Evolutionary conservation across 2,329 filamentous ascomycete genomes (phyloP).

Genomic region (Didymella pinodella): DNA sequence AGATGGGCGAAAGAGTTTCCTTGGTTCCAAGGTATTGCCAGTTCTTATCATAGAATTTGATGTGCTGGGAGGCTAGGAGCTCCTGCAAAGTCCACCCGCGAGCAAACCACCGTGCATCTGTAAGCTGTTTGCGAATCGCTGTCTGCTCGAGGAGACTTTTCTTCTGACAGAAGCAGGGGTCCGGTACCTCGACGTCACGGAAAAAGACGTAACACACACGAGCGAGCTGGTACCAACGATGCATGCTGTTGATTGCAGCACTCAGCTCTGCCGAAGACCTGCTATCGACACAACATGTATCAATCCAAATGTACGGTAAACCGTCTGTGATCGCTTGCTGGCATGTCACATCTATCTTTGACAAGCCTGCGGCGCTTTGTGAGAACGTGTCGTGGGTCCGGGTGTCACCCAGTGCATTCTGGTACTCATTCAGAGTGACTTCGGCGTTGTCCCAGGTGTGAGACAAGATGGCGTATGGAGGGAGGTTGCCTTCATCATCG

Average conservation of each 20-base stretch:
- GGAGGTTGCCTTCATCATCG: background rate
- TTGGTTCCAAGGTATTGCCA: slow-evolving; percentile 14
- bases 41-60: slow-evolving; percentile 17
- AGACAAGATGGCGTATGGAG: background rate
- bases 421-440: no score
- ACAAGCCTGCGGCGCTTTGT: background rate
- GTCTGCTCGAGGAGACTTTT: no score
- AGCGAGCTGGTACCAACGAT: slow-evolving; percentile 14
- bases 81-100: slow-evolving; percentile 6
- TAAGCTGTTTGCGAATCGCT: background rate
- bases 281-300: slow-evolving; percentile 26
- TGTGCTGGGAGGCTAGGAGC: slow-evolving; percentile 1
- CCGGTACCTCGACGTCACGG: background rate
- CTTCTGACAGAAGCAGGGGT: no score
- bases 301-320: slow-evolving; percentile 10
- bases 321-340: slow-evolving; percentile 12
- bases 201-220: slow-evolving; percentile 19
- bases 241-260: slow-evolving; percentile 13
- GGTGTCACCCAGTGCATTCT: no score
- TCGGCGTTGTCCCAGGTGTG: no score
- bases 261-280: slow-evolving; percentile 4
- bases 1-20: background rate
- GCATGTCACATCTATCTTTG: slow-evolving; percentile 17
- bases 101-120: background rate
- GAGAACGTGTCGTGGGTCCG: no score